Conservation (phyloP, 257 asterid species). For the Solanum phureja region DNA sequence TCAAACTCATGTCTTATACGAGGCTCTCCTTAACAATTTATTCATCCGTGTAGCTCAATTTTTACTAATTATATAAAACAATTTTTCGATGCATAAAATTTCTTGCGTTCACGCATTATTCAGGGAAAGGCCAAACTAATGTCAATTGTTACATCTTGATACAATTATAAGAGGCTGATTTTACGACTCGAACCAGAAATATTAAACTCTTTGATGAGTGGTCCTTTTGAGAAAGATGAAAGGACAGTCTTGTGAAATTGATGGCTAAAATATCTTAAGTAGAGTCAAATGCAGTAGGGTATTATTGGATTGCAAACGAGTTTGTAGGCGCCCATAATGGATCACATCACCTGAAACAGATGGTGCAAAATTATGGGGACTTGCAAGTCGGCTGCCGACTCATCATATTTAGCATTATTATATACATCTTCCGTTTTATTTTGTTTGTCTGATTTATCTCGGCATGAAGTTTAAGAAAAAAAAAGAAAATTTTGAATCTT, state of each 20-base stretch:
- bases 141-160: background rate
- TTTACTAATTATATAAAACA: too few species aligned
- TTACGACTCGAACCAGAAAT: fast-evolving
- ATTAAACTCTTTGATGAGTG: background rate
- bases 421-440: background rate
- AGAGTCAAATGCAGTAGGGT: background rate
- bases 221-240: background rate
- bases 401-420: background rate
- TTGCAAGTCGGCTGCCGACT: background rate
- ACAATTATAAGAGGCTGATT: background rate
- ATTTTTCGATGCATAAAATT: too few species aligned
- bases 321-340: background rate
- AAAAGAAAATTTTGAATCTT: fast-evolving
- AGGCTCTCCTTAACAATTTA: too few species aligned
- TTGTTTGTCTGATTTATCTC: background rate
- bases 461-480: background rate
- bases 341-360: background rate
- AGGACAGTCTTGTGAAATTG: background rate
- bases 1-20: fast-evolving
- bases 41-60: too few species aligned
- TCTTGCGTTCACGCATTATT: too few species aligned
- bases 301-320: background rate
- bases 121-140: background rate
- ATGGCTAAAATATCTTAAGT: background rate
- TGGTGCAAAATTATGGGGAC: background rate